Conservation (phyloP, 2,329 filamentous ascomycete species). For the Alternaria triticina region DNA sequence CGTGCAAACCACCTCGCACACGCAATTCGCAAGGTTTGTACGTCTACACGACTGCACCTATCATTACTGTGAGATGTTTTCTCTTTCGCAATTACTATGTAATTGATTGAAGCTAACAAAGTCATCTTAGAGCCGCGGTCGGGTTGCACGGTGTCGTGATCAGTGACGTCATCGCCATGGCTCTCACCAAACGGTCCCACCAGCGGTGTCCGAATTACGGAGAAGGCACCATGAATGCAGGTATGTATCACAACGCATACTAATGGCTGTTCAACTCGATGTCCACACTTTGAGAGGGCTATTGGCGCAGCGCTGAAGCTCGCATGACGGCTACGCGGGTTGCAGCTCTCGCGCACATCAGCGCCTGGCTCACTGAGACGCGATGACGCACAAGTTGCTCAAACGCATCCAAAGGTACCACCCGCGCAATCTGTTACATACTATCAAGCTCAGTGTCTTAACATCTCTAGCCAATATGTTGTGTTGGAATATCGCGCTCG, state of each 20-base stretch:
- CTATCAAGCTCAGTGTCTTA: too few relatives aligned
- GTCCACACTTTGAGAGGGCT: neutral
- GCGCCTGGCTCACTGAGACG: neutral
- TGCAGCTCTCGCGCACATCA: neutral
- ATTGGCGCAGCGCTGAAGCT: fast-evolving
- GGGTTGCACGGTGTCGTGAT: too few relatives aligned
- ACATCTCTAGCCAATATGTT: neutral
- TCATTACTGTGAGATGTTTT: neutral
- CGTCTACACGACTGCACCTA: neutral
- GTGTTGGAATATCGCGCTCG: neutral
- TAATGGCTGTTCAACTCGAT: neutral
- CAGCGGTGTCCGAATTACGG: neutral
- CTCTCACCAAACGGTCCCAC: neutral
- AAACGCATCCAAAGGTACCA: neutral
- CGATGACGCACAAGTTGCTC: neutral
- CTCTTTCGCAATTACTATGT: neutral
- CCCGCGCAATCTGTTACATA: fast-evolving
- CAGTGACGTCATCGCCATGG: neutral
- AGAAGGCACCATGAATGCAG: neutral
- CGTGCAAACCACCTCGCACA: neutral
- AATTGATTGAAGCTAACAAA: fast-evolving
- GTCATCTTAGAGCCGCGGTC: neutral
- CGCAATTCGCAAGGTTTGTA: neutral
- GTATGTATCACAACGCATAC: neutral
- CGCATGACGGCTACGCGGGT: neutral